Base-by-base conservation (phyloP, 345 rosid species). In the Hibiscus tridactylites region DNA sequence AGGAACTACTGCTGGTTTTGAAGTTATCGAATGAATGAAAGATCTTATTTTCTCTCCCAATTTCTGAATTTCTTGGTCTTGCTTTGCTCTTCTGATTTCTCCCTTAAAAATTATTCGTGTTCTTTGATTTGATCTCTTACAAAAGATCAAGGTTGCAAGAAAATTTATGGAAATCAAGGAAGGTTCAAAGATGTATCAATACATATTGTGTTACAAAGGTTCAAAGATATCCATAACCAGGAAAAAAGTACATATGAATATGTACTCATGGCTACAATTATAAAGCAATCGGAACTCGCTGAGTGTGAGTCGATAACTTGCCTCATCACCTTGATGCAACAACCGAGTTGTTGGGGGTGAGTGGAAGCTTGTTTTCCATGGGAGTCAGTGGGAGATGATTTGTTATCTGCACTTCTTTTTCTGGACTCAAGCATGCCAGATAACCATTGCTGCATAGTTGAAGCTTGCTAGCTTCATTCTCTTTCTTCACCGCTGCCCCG, bases 401-500 rank as follows among this genome's bases (percentile, higher is more conserved):
- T 54, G 53, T 75, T 70, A 59, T 42, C 33, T 77, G 83, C 64
- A 69, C 63, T 66, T 77, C 80, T 71, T 77, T 83, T 26, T 75
- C 81, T 5, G 81, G 79, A 77, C 86, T 75, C 70, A 88, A 71
- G 78, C 88, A 84, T 52, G 91, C 91, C 8, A 86, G 82, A 78
- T 88, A 73, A 54, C 82, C 76, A 31, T 72, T 80, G 64, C 84
- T 85, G 71, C 87, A 84, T 31, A 73, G 13, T 11, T 88, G 91
- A 65, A 90, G 87, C 76, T 85, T 83, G 37, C 65, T 76, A 37
- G 83, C 91, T 81, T 90, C 96, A 73, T 77, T 79, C 79, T 88
- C 90, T 77, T 78, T 83, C 49, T 79, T 73, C 53, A 88, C 84
- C 44, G 81, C 82, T 73, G 82, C 81, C 73, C 84, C 85, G 24